Evolutionary conservation across 345 rosid species (phyloP).

Genomic region (Dimocarpus longan): DNA sequence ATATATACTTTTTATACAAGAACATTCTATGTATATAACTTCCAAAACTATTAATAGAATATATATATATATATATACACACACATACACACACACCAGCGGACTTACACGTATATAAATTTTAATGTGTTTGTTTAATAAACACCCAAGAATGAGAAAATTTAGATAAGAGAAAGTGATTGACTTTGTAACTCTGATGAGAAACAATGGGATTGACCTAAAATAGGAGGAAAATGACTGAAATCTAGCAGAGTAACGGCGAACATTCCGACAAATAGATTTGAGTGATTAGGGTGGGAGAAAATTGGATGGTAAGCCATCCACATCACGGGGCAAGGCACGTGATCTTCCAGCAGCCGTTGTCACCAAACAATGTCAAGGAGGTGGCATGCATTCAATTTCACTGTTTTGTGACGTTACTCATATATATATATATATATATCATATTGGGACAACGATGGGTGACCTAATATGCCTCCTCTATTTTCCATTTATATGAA

Average conservation of each 20-base stretch:
- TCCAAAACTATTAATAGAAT: too few species aligned
- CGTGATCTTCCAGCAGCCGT: constrained; percentile 33
- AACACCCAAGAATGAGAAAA: not conserved
- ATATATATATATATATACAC: too few species aligned
- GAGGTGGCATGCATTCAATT: not conserved
- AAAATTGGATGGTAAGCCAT: constrained; percentile 47
- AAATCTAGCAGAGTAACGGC: constrained; percentile 12
- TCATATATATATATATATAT: not conserved
- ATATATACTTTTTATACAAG: too few species aligned
- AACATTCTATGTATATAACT: too few species aligned
- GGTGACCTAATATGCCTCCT: not conserved
- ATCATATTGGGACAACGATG: not conserved
- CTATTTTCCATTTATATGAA: not conserved
- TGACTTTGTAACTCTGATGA: not conserved
- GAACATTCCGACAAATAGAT: constrained; percentile 48
- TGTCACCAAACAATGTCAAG: not conserved
- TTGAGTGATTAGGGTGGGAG: constrained; percentile 29
- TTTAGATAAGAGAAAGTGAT: not conserved
- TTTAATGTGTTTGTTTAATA: not conserved
- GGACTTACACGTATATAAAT: too few species aligned
- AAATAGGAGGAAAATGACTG: constrained; percentile 9
- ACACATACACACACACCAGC: too few species aligned
- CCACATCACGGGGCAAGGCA: constrained; percentile 43
- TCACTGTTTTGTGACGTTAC: not conserved
- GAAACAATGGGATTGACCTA: constrained; percentile 21